Conservation (phyloP, 768 basidiomycete species). For the Boletus reticuloceps region DNA sequence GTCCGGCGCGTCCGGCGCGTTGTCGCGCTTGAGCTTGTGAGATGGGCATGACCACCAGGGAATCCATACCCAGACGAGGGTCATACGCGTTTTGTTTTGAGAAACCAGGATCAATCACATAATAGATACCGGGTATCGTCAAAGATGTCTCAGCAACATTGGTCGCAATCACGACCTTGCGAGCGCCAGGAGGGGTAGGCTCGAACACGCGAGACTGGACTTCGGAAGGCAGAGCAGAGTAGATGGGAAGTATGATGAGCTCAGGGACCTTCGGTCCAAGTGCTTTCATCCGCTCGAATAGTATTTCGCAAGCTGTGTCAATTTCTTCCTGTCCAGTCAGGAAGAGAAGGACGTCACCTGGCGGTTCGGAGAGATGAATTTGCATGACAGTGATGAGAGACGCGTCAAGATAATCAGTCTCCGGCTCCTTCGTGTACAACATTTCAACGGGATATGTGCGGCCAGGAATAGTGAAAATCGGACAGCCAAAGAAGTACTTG, state of each 20-base stretch:
- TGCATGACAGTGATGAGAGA: conserved; percentile 99
- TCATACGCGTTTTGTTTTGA: conserved; percentile 99
- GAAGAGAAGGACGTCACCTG: conserved; percentile 95
- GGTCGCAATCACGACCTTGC: conserved; percentile 99
- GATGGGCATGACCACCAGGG: conserved; percentile 96
- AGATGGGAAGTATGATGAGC: conserved; percentile 94
- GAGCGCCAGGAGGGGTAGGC: conserved; percentile 95
- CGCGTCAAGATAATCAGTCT: conserved; percentile 95
- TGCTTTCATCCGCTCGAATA: conserved; percentile 98
- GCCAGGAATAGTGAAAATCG: conserved; percentile 99
- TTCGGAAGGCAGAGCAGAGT: conserved; percentile 96
- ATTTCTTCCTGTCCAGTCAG: conserved; percentile 99
- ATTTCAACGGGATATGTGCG: conserved; percentile 98
- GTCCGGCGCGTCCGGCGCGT: conserved; percentile 92
- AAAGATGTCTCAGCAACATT: conserved; percentile 99
- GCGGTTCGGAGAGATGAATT: conserved; percentile 97
- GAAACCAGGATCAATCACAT: conserved; percentile 98
- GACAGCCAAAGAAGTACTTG: conserved; percentile 97
- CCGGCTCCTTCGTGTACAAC: conserved; percentile 98
- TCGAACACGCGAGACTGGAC: conserved; percentile 98
- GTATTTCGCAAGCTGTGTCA: conserved; percentile 94
- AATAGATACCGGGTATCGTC: conserved; percentile 98
- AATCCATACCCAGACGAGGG: conserved; percentile 97
- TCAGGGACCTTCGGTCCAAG: conserved; percentile 98
- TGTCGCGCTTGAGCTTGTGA: conserved; percentile 98